Conservation (phyloP, 179 eudicot genomes). For the Silene vulgaris region DNA sequence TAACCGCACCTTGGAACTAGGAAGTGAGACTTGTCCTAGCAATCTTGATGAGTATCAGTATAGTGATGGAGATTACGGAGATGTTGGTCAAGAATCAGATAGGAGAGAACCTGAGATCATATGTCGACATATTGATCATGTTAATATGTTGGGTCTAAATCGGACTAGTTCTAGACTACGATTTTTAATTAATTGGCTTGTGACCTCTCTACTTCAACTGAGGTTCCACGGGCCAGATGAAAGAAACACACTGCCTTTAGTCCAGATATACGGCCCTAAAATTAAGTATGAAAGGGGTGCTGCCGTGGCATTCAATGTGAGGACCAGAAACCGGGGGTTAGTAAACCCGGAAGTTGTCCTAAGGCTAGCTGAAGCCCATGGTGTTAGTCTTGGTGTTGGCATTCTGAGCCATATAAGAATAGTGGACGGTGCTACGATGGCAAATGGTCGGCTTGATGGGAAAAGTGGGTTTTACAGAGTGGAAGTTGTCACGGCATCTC, state of each 20-base stretch:
- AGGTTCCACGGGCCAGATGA: constrained; percentile 51
- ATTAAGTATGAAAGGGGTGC: constrained; percentile 97
- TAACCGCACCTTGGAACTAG: constrained; percentile 47
- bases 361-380: constrained; percentile 77
- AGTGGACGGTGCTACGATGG: constrained; percentile 59
- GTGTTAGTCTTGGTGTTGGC: constrained; percentile 78
- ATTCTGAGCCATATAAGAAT: constrained; percentile 74
- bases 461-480: constrained; percentile 73
- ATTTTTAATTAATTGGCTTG: constrained; percentile 91
- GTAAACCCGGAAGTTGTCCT: constrained; percentile 79
- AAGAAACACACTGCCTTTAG: constrained; percentile 40
- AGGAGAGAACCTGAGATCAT: constrained; percentile 85
- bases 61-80: constrained; percentile 76
- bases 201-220: constrained; percentile 78
- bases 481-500: constrained; percentile 96
- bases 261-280: constrained; percentile 94
- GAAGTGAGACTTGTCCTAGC: constrained; percentile 51
- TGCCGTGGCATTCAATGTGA: constrained; percentile 86
- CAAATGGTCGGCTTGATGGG: constrained; percentile 53
- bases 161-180: constrained; percentile 78
- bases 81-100: constrained; percentile 48
- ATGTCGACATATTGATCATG: constrained; percentile 89
- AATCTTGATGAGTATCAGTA: constrained; percentile 59
- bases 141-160: constrained; percentile 94
- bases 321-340: constrained; percentile 59